phyloP scores from a whole-genome alignment of 1,284 basidiomycete genomes.

The Naganishia sp. region DNA sequence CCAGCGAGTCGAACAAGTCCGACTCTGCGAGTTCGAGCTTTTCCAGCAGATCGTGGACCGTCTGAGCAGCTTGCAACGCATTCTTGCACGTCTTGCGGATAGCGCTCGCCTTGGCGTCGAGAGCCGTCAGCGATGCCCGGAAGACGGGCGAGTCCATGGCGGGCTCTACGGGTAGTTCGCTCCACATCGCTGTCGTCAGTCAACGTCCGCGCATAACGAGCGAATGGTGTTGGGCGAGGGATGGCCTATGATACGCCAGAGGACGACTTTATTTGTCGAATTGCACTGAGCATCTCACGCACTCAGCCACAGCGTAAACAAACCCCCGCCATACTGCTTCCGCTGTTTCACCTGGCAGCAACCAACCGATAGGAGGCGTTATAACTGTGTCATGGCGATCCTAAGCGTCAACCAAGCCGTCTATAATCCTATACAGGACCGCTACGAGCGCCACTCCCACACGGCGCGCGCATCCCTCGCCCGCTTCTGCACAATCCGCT shows the following conservation, averaged over 20 bases:
- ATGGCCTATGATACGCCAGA: not conserved
- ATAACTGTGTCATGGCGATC: too few relatives aligned
- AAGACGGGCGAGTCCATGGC: slow-evolving; percentile 49
- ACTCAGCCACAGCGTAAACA: slow-evolving; percentile 4
- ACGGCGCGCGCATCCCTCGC: slow-evolving; percentile 59
- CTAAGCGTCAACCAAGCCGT: too few relatives aligned
- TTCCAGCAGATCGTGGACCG: slow-evolving; percentile 43
- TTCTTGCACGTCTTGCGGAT: slow-evolving; percentile 48
- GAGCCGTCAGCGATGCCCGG: slow-evolving; percentile 47
- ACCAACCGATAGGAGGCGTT: not conserved
- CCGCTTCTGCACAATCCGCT: slow-evolving; percentile 58
- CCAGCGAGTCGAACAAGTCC: slow-evolving; percentile 44
- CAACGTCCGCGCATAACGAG: not conserved
- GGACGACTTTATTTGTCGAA: not conserved
- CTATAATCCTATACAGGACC: not conserved
- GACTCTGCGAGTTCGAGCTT: slow-evolving; percentile 51
- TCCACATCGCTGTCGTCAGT: not conserved
- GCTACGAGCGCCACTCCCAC: slow-evolving; percentile 38
- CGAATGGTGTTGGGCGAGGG: not conserved
- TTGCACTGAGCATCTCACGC: not conserved
- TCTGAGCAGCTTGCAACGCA: slow-evolving; percentile 40
- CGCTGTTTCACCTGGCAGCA: not conserved
- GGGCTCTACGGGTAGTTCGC: slow-evolving; percentile 40
- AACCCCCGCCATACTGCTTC: not conserved
- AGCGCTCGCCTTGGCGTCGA: slow-evolving; percentile 46